These are phyloP conservation scores for Penicillium fimorum DNA, from an alignment of 495 filamentous ascomycete genomes.

Conservation along the genomic window DNA sequence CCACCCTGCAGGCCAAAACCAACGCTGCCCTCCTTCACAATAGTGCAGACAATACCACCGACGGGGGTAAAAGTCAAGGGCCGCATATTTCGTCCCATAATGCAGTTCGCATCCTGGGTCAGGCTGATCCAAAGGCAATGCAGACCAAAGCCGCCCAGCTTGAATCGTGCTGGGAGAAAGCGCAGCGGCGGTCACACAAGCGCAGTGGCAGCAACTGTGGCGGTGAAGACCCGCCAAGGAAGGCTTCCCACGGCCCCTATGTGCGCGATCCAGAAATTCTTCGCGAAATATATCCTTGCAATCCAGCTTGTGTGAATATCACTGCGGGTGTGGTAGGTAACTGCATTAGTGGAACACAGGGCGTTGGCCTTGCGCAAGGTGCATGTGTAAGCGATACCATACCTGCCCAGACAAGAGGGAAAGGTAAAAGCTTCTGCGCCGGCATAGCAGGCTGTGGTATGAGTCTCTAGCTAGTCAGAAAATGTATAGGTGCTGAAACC, in stretches of 20 bases:
- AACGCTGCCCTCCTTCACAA: constrained; percentile 1
- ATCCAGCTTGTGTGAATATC: constrained; percentile 2
- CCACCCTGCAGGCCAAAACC: neutral
- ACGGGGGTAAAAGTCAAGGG: neutral
- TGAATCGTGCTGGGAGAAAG: neutral
- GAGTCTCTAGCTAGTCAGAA: neutral
- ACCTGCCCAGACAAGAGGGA: neutral
- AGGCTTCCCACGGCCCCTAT: neutral
- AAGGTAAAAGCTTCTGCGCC: constrained; percentile 4
- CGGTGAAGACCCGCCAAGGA: neutral
- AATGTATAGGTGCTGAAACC: neutral
- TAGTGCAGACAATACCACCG: neutral
- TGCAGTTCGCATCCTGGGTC: constrained; percentile 1
- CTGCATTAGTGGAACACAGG: constrained; percentile 5
- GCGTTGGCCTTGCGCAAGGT: neutral
- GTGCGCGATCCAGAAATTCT: constrained; percentile 2
- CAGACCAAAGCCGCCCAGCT: neutral
- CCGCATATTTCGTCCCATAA: constrained; percentile 5
- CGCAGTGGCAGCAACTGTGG: neutral
- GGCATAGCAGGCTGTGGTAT: constrained; percentile 7
- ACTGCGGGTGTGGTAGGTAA: neutral
- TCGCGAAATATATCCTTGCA: constrained; percentile 4
- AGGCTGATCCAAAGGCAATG: constrained; percentile 1
- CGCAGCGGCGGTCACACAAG: neutral
- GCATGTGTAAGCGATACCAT: neutral